Conservation (phyloP, 805 yeast species). For the Metschnikowia sp. region DNA sequence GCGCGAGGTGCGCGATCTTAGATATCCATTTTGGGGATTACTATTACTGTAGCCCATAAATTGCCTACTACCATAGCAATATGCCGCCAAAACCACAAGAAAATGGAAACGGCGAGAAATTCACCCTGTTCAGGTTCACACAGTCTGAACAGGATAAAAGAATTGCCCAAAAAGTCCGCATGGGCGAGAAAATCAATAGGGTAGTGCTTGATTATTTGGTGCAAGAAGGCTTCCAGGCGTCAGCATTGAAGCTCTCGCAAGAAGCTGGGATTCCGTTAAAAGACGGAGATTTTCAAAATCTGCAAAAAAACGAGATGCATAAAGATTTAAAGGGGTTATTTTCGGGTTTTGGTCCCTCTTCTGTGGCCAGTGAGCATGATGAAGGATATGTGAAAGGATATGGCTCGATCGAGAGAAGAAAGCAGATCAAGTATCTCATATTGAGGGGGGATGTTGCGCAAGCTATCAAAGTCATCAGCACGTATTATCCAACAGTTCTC, state of each 20-base stretch:
- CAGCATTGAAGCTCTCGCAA: constrained; percentile 58
- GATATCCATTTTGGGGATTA: too few species aligned
- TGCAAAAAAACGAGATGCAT: too few species aligned
- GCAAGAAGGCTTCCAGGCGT: constrained; percentile 71
- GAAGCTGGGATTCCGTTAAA: constrained; percentile 43
- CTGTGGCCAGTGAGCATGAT: neutral
- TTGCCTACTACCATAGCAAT: too few species aligned
- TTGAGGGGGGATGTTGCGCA: constrained; percentile 57
- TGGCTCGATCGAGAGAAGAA: constrained; percentile 50
- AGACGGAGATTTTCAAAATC: neutral
- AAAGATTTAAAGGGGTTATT: too few species aligned
- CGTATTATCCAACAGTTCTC: constrained; percentile 59
- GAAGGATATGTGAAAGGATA: constrained; percentile 32
- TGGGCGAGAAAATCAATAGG: constrained; percentile 41
- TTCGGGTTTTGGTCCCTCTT: too few species aligned
- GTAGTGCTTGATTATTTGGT: constrained; percentile 71
- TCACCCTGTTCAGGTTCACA: constrained; percentile 10
- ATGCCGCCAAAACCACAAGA: too few species aligned
- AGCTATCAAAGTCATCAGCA: constrained; percentile 56
- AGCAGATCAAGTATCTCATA: constrained; percentile 50
- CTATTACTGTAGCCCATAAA: too few species aligned
- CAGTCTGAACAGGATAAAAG: constrained; percentile 4
- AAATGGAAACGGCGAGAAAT: neutral
- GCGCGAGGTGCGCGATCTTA: too few species aligned
- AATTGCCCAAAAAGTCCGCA: constrained; percentile 16